Base-by-base conservation (phyloP, 768 basidiomycete genomes). In the Neoboletus magnificus region DNA sequence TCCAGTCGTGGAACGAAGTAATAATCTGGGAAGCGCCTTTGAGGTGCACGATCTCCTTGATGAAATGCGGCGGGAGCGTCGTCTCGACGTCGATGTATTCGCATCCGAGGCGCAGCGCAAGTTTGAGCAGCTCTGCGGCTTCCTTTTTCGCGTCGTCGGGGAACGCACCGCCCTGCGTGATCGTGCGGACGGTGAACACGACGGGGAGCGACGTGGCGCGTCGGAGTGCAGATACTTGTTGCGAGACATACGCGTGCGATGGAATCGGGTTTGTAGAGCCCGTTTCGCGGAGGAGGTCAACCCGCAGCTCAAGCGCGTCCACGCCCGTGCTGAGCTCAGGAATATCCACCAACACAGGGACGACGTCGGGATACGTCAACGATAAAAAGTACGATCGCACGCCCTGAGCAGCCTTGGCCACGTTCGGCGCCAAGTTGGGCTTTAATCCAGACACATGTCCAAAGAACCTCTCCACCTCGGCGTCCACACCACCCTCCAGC, bases 1-100 rank as follows among this genome's bases (percentile, higher is more conserved):
- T 86, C 87, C 90, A 94, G 64, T 99, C 94, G 67, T 98, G 96
- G 86, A 88, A 97, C 7, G 94, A 97, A 0, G 93, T 90, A 54
- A 99, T 86, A 65, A 98, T 82, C 61, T 86, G 79, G 0, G 93
- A 89, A 39, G 73, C 64, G 0, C 91, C 85, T 69, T 93, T 96
- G 50, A 74, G 76, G 13, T 75, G 63, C 27, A 77, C 71, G 42
- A 98, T 73, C 3, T 81, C 78, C 30, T 77, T 77, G 54, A 95
- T 82, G 47, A 77, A 65, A 47, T 81, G 77, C 59, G 83, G 78
- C 0, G 90, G 82, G 73, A 87, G 85, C 0, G 85, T 81, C 52
- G 91, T 83, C 72, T 99, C 96, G 47, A 97, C 81, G 62, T 98
- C 97, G 60, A 98, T 71, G 69, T 94, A 99, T 71, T 98, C 97